Base-by-base conservation (phyloP, 768 basidiomycete species). In the Pleurotus djamor region DNA sequence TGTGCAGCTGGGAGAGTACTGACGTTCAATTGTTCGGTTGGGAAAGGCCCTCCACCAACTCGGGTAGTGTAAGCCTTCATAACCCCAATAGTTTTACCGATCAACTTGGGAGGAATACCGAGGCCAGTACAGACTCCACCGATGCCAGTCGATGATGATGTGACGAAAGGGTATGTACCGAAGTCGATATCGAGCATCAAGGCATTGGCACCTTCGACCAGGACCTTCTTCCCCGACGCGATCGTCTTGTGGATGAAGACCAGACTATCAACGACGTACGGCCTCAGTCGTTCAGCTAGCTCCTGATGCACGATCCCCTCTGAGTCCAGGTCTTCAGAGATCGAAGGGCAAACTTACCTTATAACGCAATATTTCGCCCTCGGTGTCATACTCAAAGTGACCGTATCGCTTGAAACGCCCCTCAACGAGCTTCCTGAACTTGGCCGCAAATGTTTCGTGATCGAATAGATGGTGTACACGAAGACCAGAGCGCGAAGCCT, bases 41-140 rank as follows among this genome's bases (percentile, higher is more conserved):
- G 95, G 82, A 99, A 98, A 3, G 97, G 97, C 0, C 97, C 97
- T 41, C 94, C 93, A n/a, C 97, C 97, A 21, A 99, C 97, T 32
- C 97, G 85, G 1, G 97, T 98, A 14, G 97, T 98, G 73, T 99
- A 99, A 0, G 97, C 97, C 73, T 98, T 99, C 69, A 98, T 80
- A 60, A 99, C 97, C 48, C 97, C 97, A 64, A 96, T 89, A 28
- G 88, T 80, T 50, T 86, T 84, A n/a, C 91, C 92, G 63, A 99
- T 87, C 64, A 83, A 74, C 74, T 88, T 88, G 5, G 97, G 95
- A 2, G 97, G 96, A 51, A 99, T 89, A 54, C 95, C 97, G n/a
- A 99, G 85, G 36, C 97, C 97, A 13, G 96, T 98, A 76, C 92
- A 94, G 37, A 98, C 94, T 52, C 97, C 97, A 34, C 97, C 97